Evolutionary conservation across 2,329 filamentous ascomycete species (phyloP), one percentile per base, ranked within the genome.

Genomic region (Capronia epimyces): DNA sequence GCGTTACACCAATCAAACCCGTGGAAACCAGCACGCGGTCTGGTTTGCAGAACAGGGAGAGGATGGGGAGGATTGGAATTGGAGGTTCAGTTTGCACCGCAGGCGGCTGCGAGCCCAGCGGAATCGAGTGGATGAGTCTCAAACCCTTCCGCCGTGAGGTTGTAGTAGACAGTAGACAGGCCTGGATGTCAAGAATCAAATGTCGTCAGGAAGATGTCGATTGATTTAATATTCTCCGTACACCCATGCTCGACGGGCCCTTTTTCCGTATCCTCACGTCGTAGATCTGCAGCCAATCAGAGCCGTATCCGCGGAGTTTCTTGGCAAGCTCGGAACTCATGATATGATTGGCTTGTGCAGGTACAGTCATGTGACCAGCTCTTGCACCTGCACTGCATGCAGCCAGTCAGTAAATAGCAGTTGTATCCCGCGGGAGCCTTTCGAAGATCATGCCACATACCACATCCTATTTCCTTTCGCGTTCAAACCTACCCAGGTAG

Each of bases 1-100:
- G 22, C 16, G 27, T 40, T 36, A 36, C 46, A 46, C 55, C 52
- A 57, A 57, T 57, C 55, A 57, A 49, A 36, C 13, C 18, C 25
- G 15, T 12, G 25, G 39, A 41, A 41, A 52, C 46, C 49, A 20
- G 51, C 55, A 57, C 55, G 55, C 55, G 51, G 55, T 50, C 47
- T 37, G 29, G 5, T 42, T 37, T 46, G 43, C 42, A 50, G 40
- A 47, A 29, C 15, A 16, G 40, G 43, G 42, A 9, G 44, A 34
- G 8, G 18, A 12, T 40, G 47, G 43, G 31, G 34, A 29, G 22
- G 49, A 41, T 22, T 44, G 36, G 37, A 39, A 46, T 22, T 31
- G 48, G 34, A 13, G 13, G 18, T 37, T 18, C 18, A 13, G 16
- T 18, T 20, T 6, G 34, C 13, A 18, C 15, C n/a, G 34, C 34